Evolutionary conservation across 2,329 filamentous ascomycete genomes (phyloP).

Genomic region (Cladosporium sp.): DNA sequence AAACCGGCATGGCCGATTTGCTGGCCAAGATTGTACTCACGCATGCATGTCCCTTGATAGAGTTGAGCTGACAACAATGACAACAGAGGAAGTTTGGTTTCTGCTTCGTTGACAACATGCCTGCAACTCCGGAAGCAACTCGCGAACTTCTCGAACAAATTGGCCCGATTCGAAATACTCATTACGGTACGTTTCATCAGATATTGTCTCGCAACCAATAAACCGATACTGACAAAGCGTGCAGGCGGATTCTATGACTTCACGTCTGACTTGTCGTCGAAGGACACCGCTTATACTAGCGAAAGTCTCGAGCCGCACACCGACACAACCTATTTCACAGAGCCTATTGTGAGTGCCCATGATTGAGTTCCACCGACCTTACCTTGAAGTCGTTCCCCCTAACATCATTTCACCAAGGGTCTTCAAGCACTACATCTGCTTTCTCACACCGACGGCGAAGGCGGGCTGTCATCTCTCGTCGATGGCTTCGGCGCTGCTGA

Average conservation of each 20-base stretch:
- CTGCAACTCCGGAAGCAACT: slow-evolving; percentile 70
- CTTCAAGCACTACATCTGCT: slow-evolving; percentile 92
- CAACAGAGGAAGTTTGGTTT: slow-evolving; percentile 69
- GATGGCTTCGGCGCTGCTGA: slow-evolving; percentile 79
- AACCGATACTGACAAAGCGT: neutral
- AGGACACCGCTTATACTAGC: slow-evolving; percentile 72
- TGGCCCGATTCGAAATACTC: slow-evolving; percentile 83
- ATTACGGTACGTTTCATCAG: slow-evolving; percentile 66
- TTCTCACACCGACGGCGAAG: slow-evolving; percentile 69
- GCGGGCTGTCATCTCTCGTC: slow-evolving; percentile 79
- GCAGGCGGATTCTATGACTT: slow-evolving; percentile 78
- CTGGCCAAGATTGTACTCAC: slow-evolving; percentile 30
- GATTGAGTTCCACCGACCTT: neutral
- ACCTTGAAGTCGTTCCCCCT: neutral
- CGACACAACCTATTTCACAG: slow-evolving; percentile 93
- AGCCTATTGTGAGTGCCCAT: slow-evolving; percentile 55
- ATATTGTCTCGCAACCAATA: neutral
- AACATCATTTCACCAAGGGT: slow-evolving; percentile 51
- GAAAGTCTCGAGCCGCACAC: slow-evolving; percentile 82
- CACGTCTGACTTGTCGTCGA: slow-evolving; percentile 80
- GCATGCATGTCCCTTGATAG: neutral
- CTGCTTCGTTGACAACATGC: slow-evolving; percentile 72
- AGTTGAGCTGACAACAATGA: slow-evolving; percentile 3
- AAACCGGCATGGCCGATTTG: slow-evolving; percentile 31
- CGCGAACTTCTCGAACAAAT: slow-evolving; percentile 76